Conservation (phyloP, 768 basidiomycete species). For the Arthromyces matolae region DNA sequence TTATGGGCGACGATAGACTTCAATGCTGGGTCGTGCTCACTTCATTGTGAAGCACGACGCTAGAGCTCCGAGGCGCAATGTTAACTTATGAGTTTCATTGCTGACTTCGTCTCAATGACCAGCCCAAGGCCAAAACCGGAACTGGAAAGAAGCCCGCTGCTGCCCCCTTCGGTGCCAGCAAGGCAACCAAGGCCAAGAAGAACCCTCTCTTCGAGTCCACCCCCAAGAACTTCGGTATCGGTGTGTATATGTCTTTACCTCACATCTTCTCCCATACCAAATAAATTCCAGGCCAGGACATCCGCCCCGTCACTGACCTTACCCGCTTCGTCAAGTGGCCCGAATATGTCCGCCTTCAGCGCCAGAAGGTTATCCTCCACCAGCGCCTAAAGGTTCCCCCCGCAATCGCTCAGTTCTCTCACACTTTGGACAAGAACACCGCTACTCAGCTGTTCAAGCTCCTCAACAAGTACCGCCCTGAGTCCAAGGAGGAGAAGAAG, state of each 20-base stretch:
- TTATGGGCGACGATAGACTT: conserved; percentile 35
- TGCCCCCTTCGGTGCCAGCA: conserved; percentile 78
- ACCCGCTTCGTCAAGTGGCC: conserved; percentile 99
- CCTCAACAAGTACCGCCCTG: conserved; percentile 94
- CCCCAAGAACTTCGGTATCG: conserved; percentile 94
- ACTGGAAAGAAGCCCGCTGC: conserved; percentile 82
- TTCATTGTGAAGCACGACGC: conserved; percentile 31
- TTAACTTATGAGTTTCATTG: conserved; percentile 30
- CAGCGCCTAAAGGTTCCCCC: conserved; percentile 98
- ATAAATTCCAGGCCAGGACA: conserved; percentile 72
- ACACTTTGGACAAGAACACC: conserved; percentile 98
- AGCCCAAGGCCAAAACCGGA: conserved; percentile 74
- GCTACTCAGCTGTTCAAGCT: conserved; percentile 98
- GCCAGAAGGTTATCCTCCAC: conserved; percentile 97
- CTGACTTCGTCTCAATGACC: conserved; percentile 88
- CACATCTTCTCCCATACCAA: neutral
- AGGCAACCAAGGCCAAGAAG: conserved; percentile 72
- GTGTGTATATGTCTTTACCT: conserved; percentile 40
- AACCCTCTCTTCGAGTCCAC: conserved; percentile 94
- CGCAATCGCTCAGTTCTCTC: conserved; percentile 95
- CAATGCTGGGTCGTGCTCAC: conserved; percentile 34
- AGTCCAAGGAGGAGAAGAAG: conserved; percentile 97
- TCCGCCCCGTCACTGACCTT: conserved; percentile 84
- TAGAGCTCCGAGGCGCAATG: conserved; percentile 56
- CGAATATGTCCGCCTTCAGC: conserved; percentile 95